Evolutionary conservation across 2,329 filamentous ascomycete species (phyloP), one percentile per base, ranked within the genome.

Genomic region (Aspergillaceae sp.): DNA sequence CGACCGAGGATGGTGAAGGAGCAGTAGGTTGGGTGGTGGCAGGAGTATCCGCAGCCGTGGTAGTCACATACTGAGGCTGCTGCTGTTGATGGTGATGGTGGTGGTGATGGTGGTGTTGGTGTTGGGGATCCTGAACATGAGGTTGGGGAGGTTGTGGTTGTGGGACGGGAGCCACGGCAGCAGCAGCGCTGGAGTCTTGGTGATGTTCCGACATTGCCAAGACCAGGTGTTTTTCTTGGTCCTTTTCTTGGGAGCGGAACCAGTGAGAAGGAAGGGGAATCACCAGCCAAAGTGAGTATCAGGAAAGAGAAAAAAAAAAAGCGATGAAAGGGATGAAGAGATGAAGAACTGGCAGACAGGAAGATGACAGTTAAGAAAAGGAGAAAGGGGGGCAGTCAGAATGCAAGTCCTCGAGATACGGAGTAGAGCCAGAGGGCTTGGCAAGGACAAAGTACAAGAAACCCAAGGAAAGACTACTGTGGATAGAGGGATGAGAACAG

Each of bases 201-300:
- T 64, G 62, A 51, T 60, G 59, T 48, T 69, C 66, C 53, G 64
- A 57, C 64, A 68, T 68, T 61, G 66, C 64, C 64, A 69, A 66
- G 63, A 64, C 59, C 60, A 56, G 44, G n/a, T 11, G 34, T 36
- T n/a, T 19, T 56, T 51, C 61, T 56, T 65, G 59, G 58, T 62
- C 56, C 46, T 48, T 53, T 50, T 58, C 56, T 60, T 58, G 56
- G 56, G 52, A 53, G 51, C 54, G 55, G 59, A 61, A 60, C 56
- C 49, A 48, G 46, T 52, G 48, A 57, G 49, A 48, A 19, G 26
- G 7, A 36, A n/a, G 11, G 34, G 40, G 42, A 19, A 19, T 19
- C 19, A 19, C 19, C 19, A 19, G 19, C 19, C 19, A 19, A 19
- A 19, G 19, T 2, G 19, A 19, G 19, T 19, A 19, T 19, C 19